phyloP scores from a whole-genome alignment of 2,329 filamentous ascomycete species.

The Hysterium pulicare region DNA sequence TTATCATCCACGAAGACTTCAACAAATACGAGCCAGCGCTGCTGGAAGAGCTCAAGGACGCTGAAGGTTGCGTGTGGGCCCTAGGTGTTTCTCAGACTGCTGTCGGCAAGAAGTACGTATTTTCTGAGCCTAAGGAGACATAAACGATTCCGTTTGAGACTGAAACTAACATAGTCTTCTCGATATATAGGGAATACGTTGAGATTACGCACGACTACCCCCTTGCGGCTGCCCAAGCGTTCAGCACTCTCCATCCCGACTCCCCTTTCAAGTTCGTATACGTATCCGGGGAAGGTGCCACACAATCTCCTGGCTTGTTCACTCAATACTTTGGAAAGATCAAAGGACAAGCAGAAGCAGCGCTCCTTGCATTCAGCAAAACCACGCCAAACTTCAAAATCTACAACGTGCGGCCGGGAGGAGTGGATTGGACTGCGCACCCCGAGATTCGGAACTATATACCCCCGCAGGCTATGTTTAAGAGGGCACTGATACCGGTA shows the following conservation, averaged over 20 bases:
- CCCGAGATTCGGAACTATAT: slow-evolving; percentile 39
- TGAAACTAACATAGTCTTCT: no score
- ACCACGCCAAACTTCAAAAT: slow-evolving; percentile 49
- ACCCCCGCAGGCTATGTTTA: slow-evolving; percentile 22
- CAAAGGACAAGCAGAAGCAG: slow-evolving; percentile 65
- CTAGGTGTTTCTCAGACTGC: slow-evolving; percentile 62
- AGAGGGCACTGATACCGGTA: slow-evolving; percentile 14
- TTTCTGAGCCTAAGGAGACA: not conserved
- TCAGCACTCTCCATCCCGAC: slow-evolving; percentile 47
- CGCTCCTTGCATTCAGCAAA: slow-evolving; percentile 53
- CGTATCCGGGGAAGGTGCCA: slow-evolving; percentile 64
- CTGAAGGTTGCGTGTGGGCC: slow-evolving; percentile 70
- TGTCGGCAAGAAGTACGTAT: slow-evolving; percentile 56
- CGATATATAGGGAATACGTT: slow-evolving; percentile 58
- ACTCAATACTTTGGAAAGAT: slow-evolving; percentile 59
- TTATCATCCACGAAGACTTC: slow-evolving; percentile 69
- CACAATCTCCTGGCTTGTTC: slow-evolving; percentile 53
- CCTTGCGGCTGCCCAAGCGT: slow-evolving; percentile 60
- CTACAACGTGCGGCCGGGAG: slow-evolving; percentile 57
- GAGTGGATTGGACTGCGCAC: slow-evolving; percentile 52
- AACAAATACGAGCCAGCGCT: slow-evolving; percentile 56
- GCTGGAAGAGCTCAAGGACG: slow-evolving; percentile 59
- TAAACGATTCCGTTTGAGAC: no score
- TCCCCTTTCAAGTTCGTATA: slow-evolving; percentile 67
- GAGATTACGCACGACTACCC: slow-evolving; percentile 67